Percentiles rank a stretch among this genome's conserved stretches.
phyloP scores from a whole-genome alignment of 495 filamentous ascomycete species.

The Acidomyces sp. region DNA sequence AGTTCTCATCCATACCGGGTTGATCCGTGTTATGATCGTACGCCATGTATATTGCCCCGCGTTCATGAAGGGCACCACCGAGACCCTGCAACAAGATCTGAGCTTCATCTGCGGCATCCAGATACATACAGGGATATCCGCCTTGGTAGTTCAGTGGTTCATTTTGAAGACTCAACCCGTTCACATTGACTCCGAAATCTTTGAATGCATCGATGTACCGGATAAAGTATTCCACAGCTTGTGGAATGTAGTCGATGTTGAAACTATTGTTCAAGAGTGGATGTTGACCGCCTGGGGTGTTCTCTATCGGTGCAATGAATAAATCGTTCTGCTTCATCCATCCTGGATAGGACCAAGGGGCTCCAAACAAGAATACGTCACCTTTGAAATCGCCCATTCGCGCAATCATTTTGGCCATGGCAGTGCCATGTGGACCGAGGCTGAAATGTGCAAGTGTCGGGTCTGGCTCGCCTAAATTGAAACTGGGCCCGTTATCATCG shows the following conservation, averaged over 20 bases:
- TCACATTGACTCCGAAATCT: constrained; percentile 32
- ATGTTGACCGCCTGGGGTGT: not conserved
- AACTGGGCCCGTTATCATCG: constrained; percentile 30
- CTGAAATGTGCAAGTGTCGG: constrained; percentile 32
- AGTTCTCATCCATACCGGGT: constrained; percentile 1
- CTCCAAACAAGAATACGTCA: constrained; percentile 33
- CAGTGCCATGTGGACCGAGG: constrained; percentile 37
- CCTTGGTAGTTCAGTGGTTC: constrained; percentile 42
- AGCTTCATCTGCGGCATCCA: constrained; percentile 36
- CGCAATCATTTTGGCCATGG: constrained; percentile 39
- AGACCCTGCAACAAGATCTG: constrained; percentile 33
- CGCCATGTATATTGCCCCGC: constrained; percentile 34
- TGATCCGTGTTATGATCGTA: constrained; percentile 46
- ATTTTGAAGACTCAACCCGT: constrained; percentile 46
- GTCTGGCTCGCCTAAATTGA: constrained; percentile 28
- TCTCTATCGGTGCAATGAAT: constrained; percentile 7
- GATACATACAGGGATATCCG: constrained; percentile 43
- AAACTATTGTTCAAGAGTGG: constrained; percentile 11
- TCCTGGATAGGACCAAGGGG: constrained; percentile 41
- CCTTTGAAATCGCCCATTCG: constrained; percentile 31
- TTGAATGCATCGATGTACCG: constrained; percentile 43
- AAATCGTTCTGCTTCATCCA: constrained; percentile 51
- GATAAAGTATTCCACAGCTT: constrained; percentile 42
- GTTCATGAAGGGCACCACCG: constrained; percentile 6
- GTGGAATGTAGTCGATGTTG: constrained; percentile 35